Evolutionary conservation across 192 early-diverging fungal species (phyloP).

Genomic region (Chytriomyces sp.): DNA sequence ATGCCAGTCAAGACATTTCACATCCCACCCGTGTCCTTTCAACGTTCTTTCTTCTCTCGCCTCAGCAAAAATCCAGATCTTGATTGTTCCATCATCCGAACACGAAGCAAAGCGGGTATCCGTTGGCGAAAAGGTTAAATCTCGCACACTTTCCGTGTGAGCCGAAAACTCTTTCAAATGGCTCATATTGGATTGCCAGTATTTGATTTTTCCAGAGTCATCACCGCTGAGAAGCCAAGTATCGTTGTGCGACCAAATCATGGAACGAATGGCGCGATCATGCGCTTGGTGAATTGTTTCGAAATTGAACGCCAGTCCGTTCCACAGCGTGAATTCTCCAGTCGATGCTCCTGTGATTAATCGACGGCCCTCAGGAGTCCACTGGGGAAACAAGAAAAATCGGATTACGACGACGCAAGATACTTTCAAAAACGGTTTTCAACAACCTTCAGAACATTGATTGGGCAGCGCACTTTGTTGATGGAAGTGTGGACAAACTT

Average conservation of each 20-base stretch:
- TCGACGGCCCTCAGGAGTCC: constrained; percentile 95
- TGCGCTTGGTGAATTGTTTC: constrained; percentile 97
- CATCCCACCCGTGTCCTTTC: constrained; percentile 95
- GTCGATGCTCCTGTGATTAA: constrained; percentile 90
- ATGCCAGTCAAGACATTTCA: constrained; percentile 97
- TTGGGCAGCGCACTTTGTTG: constrained; percentile 90
- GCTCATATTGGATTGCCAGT: constrained; percentile 97
- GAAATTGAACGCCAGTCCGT: constrained; percentile 96
- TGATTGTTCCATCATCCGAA: constrained; percentile 93
- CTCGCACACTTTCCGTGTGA: constrained; percentile 89
- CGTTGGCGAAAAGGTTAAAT: constrained; percentile 88
- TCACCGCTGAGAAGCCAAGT: constrained; percentile 96
- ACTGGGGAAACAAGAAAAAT: constrained; percentile 54
- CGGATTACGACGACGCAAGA: background rate
- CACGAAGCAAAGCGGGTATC: constrained; percentile 94
- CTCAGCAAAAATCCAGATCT: constrained; percentile 94
- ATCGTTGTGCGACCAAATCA: constrained; percentile 96
- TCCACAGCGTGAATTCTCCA: constrained; percentile 98
- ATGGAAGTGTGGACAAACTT: constrained; percentile 90
- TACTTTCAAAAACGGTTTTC: background rate
- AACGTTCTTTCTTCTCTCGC: constrained; percentile 80
- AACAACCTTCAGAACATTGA: constrained; percentile 84
- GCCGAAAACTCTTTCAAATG: constrained; percentile 86
- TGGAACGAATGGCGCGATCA: constrained; percentile 89
- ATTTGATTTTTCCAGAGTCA: constrained; percentile 91